Percentiles rank a stretch among this genome's conserved stretches.
Evolutionary conservation across 139 green algal species (phyloP).

Genomic region (Chlamydomonas sphaeroides): DNA sequence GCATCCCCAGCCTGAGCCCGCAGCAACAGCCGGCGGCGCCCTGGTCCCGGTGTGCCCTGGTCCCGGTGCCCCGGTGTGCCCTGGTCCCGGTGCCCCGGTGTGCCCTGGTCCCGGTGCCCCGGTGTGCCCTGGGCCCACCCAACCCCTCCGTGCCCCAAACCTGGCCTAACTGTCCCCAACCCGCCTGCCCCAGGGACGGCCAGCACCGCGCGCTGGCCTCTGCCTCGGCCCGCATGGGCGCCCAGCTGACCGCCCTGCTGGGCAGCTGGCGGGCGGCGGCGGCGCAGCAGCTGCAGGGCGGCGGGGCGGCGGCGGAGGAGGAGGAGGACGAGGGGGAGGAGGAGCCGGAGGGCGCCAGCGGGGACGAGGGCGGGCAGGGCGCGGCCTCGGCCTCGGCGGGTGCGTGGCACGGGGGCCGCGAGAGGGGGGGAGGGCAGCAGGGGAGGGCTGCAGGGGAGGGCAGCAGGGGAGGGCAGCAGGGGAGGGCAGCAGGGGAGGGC

Average conservation of each 20-base stretch:
- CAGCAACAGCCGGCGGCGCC: no score
- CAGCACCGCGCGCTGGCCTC: conserved; percentile 58
- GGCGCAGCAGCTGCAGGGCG: conserved; percentile 27
- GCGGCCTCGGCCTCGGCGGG: background rate
- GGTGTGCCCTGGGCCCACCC: no score
- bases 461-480: no score
- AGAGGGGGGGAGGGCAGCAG: background rate
- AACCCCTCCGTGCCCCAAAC: no score
- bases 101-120: no score
- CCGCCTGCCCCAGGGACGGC: conserved; percentile 45
- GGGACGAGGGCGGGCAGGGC: background rate
- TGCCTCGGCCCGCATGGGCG: conserved; percentile 2
- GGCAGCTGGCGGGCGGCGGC: conserved; percentile 46
- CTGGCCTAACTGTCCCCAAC: background rate
- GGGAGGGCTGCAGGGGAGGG: no score
- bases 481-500: no score
- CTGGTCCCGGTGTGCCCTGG: no score
- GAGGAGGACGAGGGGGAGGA: conserved; percentile 40
- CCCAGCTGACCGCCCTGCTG: conserved; percentile 38
- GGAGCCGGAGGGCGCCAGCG: background rate
- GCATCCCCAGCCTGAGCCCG: no score
- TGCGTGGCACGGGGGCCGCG: background rate
- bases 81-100: no score
- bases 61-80: no score
- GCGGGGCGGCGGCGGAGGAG: conserved; percentile 17